phyloP scores from a whole-genome alignment of 2,329 filamentous ascomycete genomes.

The Fusarium torreyae region DNA sequence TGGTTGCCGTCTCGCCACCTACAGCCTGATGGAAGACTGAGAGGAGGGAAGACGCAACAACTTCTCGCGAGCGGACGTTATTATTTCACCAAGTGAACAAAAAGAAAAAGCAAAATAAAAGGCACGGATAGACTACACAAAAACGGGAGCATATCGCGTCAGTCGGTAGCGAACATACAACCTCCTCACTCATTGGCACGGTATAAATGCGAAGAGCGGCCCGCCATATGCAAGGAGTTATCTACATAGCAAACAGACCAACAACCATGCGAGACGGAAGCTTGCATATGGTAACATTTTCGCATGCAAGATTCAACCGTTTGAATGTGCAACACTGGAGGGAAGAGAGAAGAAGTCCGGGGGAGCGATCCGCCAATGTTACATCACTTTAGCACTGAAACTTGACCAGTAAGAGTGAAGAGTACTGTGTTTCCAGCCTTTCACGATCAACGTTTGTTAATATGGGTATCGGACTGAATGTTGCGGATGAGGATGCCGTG shows the following conservation, averaged over 20 bases:
- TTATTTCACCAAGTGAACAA: too few relatives aligned
- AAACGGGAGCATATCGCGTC: background rate
- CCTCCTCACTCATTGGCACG: background rate
- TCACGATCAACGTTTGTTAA: background rate
- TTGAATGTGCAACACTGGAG: background rate
- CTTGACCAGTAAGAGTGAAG: background rate
- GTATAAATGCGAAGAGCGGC: background rate
- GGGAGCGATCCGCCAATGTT: background rate
- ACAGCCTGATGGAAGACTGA: too few relatives aligned
- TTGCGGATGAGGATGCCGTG: background rate
- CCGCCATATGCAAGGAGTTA: background rate
- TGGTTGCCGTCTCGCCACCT: too few relatives aligned
- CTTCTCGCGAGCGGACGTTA: too few relatives aligned
- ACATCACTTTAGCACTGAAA: background rate
- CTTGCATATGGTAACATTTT: background rate
- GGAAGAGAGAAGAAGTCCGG: background rate
- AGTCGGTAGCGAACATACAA: background rate
- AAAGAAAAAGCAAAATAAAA: background rate
- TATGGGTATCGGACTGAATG: background rate
- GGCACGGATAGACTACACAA: too few relatives aligned
- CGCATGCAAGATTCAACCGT: background rate
- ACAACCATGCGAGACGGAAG: background rate
- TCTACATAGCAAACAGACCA: background rate
- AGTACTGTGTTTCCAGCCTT: background rate
- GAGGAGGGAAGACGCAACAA: too few relatives aligned